Base-by-base conservation (phyloP, 176 grass and related monocot species). In the Rhynchospora breviuscula region DNA sequence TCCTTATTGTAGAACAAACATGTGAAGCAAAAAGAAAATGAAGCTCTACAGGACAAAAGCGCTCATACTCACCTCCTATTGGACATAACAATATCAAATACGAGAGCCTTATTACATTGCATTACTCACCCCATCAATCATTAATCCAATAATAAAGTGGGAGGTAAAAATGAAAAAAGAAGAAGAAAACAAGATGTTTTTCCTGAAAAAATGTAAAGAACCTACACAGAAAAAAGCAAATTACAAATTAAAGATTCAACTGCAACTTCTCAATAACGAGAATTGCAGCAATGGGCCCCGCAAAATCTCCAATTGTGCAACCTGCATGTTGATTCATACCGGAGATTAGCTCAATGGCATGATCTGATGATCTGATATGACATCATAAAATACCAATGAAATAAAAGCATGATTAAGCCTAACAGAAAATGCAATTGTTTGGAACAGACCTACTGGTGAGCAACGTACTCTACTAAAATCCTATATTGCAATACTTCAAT, bases 291-390 rank as follows among this genome's bases (percentile, higher is more conserved):
- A 95, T 46, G 31, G 96, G 96, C 54, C 93, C 96, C 26, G 88
- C 89, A 40, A 93, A 89, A 89, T 99, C 96, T 87, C 96, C 93
- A 11, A 99, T 33, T 17, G 91, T 84, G 88, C 96, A 93, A 61
- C 96, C 96, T 99, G 84, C 85, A 89, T 81, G 18, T 47, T 66
- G 31, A 84, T 29, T 63, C 10, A 80, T 67, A 66, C 43, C 64
- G 40, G n/a, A 8, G 7, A 2, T 47, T 6, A 60, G 10, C 67
- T 44, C 4, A 66, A 10, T 48, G 3, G 17, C 59, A 44, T 25
- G 10, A 19, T 18, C 48, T 46, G 12, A 44, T 25, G 10, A 19
- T 18, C 48, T 46, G 12, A 29, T 67, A 52, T 40, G 45, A 17
- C 12, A 63, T 66, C 79, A 46, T n/a, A 52, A 63, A 54, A 18